These are phyloP conservation scores for Dittrichia graveolens DNA, from an alignment of 129 eudicot genomes.

Conservation along the genomic window DNA sequence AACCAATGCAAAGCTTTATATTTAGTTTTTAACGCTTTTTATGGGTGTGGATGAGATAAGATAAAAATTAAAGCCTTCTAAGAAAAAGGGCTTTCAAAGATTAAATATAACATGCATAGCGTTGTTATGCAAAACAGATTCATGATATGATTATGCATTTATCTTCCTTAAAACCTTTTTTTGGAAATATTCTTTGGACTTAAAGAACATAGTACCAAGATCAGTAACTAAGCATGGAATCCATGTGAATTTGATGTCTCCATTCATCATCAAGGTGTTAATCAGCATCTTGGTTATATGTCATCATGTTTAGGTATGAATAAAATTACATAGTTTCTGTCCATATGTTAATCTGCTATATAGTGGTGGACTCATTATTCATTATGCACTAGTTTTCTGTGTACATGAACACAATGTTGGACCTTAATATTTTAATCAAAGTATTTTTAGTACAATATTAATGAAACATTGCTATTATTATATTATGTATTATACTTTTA, in stretches of 20 bases:
- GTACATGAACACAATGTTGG: background rate
- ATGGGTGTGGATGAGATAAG: conserved; percentile 18
- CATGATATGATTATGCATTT: background rate
- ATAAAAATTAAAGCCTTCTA: conserved; percentile 4
- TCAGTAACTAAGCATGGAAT: conserved; percentile 11
- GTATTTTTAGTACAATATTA: too few relatives aligned
- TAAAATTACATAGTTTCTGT: background rate
- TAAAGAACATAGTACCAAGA: background rate
- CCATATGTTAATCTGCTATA: conserved; percentile 3
- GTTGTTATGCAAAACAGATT: background rate
- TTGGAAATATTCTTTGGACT: too few relatives aligned
- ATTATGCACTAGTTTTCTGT: background rate
- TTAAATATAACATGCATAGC: conserved; percentile 13
- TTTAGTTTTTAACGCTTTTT: conserved; percentile 17
- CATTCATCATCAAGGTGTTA: conserved; percentile 7
- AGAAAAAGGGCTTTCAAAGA: conserved; percentile 9
- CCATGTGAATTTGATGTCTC: background rate
- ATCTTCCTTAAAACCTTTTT: background rate
- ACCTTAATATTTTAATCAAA: too few relatives aligned
- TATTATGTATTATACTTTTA: too few relatives aligned
- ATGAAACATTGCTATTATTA: too few relatives aligned
- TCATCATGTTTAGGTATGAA: background rate
- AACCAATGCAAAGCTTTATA: conserved; percentile 9
- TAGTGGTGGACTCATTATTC: conserved; percentile 1
- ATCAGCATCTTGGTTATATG: background rate